phyloP scores from a whole-genome alignment of 148 eudicot genomes.

The Rhododendron vialii region DNA sequence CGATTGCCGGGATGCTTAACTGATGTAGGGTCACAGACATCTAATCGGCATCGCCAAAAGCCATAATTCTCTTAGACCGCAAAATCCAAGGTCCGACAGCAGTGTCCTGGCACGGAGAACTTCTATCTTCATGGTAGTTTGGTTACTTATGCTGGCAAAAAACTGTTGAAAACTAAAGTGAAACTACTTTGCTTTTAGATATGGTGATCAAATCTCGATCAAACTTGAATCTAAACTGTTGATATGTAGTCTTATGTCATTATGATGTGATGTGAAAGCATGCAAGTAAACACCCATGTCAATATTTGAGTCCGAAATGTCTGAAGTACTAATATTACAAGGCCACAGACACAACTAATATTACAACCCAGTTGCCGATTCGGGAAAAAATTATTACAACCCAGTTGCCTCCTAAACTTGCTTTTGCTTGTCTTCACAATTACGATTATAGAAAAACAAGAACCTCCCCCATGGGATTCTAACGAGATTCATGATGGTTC shows the following conservation, averaged over 20 bases:
- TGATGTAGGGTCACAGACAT: too few relatives aligned
- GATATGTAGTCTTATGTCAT: neutral
- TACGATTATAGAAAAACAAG: constrained; percentile 14
- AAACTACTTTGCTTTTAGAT: neutral
- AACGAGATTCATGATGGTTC: constrained; percentile 29
- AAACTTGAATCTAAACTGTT: neutral
- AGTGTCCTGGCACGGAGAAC: too few relatives aligned
- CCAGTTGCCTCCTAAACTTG: constrained; percentile 2
- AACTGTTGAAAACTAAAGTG: neutral
- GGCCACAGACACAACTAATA: neutral
- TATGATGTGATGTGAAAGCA: neutral
- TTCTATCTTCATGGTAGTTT: neutral
- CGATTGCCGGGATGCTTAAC: too few relatives aligned
- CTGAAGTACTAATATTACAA: neutral
- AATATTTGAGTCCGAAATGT: neutral
- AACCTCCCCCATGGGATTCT: constrained; percentile 47
- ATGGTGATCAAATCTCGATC: neutral
- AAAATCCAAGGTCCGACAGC: too few relatives aligned
- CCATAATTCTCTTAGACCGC: too few relatives aligned
- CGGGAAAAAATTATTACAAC: neutral
- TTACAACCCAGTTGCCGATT: neutral
- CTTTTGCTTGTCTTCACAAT: constrained; percentile 14
- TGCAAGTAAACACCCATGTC: neutral
- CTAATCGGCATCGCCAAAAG: too few relatives aligned
- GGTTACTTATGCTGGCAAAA: neutral